phyloP scores from a whole-genome alignment of 371 early-diverging fungal genomes.

The Vairimorpha necatrix region DNA sequence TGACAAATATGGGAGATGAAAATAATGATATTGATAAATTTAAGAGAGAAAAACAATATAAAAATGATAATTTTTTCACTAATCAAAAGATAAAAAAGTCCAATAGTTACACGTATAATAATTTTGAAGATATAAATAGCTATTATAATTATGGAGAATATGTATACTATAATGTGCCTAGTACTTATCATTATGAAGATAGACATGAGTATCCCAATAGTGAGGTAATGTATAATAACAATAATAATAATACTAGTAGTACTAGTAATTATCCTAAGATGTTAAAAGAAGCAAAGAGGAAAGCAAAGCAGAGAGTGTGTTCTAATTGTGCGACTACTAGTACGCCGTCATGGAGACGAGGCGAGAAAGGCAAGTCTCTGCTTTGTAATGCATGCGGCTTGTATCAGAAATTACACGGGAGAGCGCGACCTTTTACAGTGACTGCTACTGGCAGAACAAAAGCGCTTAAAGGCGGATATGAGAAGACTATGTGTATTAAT shows the following conservation, averaged over 20 bases:
- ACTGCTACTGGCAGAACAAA: constrained; percentile 64
- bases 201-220: neutral
- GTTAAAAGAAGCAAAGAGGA: constrained; percentile 45
- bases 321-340: constrained; percentile 73
- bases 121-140: constrained; percentile 4
- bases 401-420: constrained; percentile 72
- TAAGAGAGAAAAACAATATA: neutral
- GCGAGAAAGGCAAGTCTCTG: constrained; percentile 70
- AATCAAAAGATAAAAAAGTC: neutral
- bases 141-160: neutral
- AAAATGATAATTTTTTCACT: neutral
- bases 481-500: constrained; percentile 54
- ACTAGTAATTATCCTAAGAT: constrained; percentile 31
- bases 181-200: neutral
- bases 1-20: constrained; percentile 28
- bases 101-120: neutral
- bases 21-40: neutral
- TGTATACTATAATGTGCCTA: neutral
- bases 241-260: too few species aligned
- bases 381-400: constrained; percentile 80
- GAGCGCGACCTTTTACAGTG: constrained; percentile 60
- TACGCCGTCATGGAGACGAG: constrained; percentile 80
- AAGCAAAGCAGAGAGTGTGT: constrained; percentile 67
- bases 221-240: too few species aligned
- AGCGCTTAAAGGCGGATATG: constrained; percentile 59